These are phyloP conservation scores for Diaporthe sp. DNA, from an alignment of 2,329 filamentous ascomycete species.

Conservation along the genomic window DNA sequence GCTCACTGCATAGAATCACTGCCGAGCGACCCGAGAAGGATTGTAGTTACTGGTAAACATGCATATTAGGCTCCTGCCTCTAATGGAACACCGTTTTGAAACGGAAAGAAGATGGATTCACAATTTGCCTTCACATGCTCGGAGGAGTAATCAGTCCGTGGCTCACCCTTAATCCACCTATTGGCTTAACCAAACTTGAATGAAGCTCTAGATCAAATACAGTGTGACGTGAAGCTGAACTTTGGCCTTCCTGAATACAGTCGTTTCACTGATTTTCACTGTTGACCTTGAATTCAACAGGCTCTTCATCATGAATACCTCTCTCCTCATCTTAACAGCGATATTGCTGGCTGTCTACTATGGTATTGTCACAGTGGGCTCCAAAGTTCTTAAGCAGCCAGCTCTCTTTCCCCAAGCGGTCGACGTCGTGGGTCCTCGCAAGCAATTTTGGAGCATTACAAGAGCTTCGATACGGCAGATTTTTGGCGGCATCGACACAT, in stretches of 20 bases:
- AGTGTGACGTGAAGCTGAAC: background rate
- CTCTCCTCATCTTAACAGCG: background rate
- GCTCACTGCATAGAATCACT: background rate
- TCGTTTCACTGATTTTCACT: background rate
- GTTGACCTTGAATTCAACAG: background rate
- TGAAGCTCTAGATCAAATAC: too few species aligned
- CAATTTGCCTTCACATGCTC: background rate
- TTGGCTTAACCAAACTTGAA: background rate
- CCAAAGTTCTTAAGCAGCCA: background rate
- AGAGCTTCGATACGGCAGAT: slow-evolving; percentile 13
- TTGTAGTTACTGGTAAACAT: background rate
- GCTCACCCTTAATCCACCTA: background rate
- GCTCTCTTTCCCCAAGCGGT: background rate
- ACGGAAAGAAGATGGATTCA: background rate
- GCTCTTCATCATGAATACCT: background rate
- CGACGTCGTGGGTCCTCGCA: slow-evolving; percentile 2
- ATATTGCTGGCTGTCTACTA: background rate
- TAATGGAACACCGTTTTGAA: background rate
- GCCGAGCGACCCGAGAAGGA: background rate
- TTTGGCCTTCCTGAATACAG: background rate
- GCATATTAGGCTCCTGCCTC: background rate
- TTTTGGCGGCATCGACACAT: slow-evolving; percentile 1
- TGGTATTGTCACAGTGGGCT: background rate
- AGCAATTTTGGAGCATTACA: background rate
- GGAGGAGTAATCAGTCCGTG: background rate